Conservation (phyloP, 345 rosid species). For the Moricandia moricandioides region DNA sequence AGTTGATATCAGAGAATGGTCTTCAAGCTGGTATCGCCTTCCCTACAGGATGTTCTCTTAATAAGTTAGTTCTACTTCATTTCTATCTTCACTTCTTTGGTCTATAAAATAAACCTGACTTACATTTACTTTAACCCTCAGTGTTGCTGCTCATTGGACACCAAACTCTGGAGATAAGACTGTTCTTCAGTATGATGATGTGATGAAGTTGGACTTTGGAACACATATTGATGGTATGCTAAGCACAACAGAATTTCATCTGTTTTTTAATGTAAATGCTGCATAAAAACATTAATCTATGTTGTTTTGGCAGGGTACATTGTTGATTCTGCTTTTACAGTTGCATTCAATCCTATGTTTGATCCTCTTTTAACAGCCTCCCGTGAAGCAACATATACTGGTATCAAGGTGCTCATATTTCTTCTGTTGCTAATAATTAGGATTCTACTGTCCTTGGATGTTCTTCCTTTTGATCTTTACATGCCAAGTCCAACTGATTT, state of each 20-base stretch:
- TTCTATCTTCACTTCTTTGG: neutral
- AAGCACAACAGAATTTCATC: neutral
- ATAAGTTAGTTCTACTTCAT: constrained; percentile 46
- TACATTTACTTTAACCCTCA: constrained; percentile 21
- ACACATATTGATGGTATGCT: constrained; percentile 91
- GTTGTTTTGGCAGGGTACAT: constrained; percentile 61
- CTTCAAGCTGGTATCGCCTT: constrained; percentile 97
- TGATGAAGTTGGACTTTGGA: constrained; percentile 96
- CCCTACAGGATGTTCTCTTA: constrained; percentile 95
- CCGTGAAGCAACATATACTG: constrained; percentile 89
- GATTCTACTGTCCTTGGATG: neutral
- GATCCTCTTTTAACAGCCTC: constrained; percentile 91
- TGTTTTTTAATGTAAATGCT: neutral
- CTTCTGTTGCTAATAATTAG: neutral
- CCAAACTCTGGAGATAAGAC: constrained; percentile 95
- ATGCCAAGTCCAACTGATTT: neutral
- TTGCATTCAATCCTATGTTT: constrained; percentile 94
- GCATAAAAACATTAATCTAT: neutral
- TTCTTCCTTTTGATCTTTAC: neutral
- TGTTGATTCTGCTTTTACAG: constrained; percentile 91
- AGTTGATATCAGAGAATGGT: constrained; percentile 84
- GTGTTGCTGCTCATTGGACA: constrained; percentile 99
- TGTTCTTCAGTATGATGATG: constrained; percentile 92
- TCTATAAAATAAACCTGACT: neutral
- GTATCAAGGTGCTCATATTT: constrained; percentile 64